Base-by-base conservation (phyloP, 768 basidiomycete genomes). In the Multifurca ochricompacta region DNA sequence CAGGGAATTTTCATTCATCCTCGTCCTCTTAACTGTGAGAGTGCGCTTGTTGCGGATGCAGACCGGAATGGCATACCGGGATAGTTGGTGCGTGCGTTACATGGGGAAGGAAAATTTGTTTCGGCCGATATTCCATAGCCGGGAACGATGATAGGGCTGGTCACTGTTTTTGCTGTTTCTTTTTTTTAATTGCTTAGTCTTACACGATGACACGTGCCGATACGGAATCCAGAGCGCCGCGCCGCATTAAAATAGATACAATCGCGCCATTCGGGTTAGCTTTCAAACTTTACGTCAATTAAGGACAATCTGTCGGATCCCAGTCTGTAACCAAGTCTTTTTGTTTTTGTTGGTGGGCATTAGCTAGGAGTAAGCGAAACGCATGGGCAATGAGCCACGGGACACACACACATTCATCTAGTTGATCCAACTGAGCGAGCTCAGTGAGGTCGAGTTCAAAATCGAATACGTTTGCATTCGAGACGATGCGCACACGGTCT, bases 391-490 rank as follows among this genome's bases (percentile, higher is more conserved):
- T n/a, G 25, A n/a, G n/a, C n/a, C n/a, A 32, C 9, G 13, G 7
- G 30, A n/a, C 40, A 23, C 32, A 60, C 73, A 60, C 54, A 70
- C 82, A 74, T 71, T 81, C 73, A 60, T 86, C 78, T 4, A 80
- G 69, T 3, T 60, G 67, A 63, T 83, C 80, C 28, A 88, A 65
- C 34, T 64, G 59, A 1, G 53, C 59, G 53, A 87, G 71, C 44
- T 83, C 83, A 5, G 73, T 70, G 14, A 68, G 60, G 8, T 69
- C 65, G 3, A 87, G 70, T 51, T 75, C 73, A 56, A 87, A 87
- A 62, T 83, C 78, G 59, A 77, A 90, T 3, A 89, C 69, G 25
- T 82, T 67, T 2, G 74, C 69, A 64, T 90, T 89, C 1, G 74
- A 69, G 27, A 70, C 61, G 59, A 89, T 83, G 21, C 85, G 72